Evolutionary conservation across 495 filamentous ascomycete species (phyloP).

Genomic region (Glarea lozoyensis): DNA sequence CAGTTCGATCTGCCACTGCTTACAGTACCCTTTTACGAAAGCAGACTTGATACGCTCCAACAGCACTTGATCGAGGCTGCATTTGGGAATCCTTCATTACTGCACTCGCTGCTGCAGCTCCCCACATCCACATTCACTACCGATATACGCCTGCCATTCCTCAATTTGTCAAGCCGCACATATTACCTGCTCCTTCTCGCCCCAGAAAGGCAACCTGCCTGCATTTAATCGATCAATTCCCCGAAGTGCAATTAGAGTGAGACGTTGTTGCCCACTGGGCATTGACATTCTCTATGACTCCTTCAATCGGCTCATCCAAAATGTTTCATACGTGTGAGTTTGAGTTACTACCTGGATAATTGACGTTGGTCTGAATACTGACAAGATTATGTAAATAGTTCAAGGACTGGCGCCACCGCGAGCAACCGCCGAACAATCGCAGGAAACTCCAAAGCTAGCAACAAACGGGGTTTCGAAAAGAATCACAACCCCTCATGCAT

Average conservation of each 20-base stretch:
- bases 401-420: slow-evolving; percentile 17
- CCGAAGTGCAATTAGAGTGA: too few relatives aligned
- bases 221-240: background rate
- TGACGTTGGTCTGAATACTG: background rate
- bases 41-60: background rate
- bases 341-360: background rate
- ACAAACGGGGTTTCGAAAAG: slow-evolving; percentile 27
- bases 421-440: slow-evolving; percentile 13
- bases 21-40: background rate
- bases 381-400: slow-evolving; percentile 11
- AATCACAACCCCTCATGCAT: slow-evolving; percentile 49
- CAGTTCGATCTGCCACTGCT: too few relatives aligned
- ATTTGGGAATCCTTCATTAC: background rate
- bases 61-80: background rate
- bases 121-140: background rate
- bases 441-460: slow-evolving; percentile 17
- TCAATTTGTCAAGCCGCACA: background rate
- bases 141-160: background rate
- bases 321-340: slow-evolving; percentile 23
- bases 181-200: slow-evolving; percentile 1
- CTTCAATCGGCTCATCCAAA: slow-evolving; percentile 16
- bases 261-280: slow-evolving; percentile 2
- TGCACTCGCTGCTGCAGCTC: background rate
- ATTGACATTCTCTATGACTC: slow-evolving; percentile 14
- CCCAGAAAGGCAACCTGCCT: slow-evolving; percentile 2